These are phyloP conservation scores for Ilex paraguariensis DNA, from an alignment of 305 asterid species.

Conservation along the genomic window DNA sequence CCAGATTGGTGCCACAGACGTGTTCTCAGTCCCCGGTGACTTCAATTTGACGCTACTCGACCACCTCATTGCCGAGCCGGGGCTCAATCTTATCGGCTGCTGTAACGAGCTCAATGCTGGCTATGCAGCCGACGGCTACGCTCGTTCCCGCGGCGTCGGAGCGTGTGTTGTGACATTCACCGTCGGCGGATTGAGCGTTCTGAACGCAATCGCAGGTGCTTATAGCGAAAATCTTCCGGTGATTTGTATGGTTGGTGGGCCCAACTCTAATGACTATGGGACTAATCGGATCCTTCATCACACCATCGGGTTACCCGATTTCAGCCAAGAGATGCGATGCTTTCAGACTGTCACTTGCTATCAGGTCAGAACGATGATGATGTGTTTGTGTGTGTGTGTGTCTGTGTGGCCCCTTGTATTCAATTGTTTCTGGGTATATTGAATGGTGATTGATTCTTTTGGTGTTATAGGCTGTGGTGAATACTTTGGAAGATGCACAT, in stretches of 20 bases:
- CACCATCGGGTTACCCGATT: constrained; percentile 77
- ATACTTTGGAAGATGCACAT: constrained; percentile 39
- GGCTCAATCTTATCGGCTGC: constrained; percentile 62
- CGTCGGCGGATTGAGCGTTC: constrained; percentile 83
- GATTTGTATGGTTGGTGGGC: constrained; percentile 82
- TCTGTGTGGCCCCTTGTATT: too few relatives aligned
- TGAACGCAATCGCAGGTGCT: constrained; percentile 24
- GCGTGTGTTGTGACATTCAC: constrained; percentile 85
- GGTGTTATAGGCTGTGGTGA: constrained; percentile 45
- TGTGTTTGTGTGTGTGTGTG: too few relatives aligned
- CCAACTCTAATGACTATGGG: constrained; percentile 81
- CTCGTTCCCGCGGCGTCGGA: constrained; percentile 70
- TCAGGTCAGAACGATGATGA: constrained; percentile 37
- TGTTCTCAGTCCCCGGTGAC: constrained; percentile 42
- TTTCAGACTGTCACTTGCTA: constrained; percentile 67
- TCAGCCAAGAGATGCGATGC: constrained; percentile 69
- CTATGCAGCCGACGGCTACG: constrained; percentile 84
- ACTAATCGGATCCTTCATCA: constrained; percentile 72
- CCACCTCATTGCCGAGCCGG: not conserved
- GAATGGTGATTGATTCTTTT: too few relatives aligned
- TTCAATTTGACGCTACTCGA: too few relatives aligned
- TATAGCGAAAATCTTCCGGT: constrained; percentile 79
- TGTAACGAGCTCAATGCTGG: constrained; percentile 89
- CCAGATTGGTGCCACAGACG: constrained; percentile 63
- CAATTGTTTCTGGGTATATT: too few relatives aligned